Evolutionary conservation across 2,329 filamentous ascomycete genomes (phyloP).

Genomic region (Sporothrix mexicana): DNA sequence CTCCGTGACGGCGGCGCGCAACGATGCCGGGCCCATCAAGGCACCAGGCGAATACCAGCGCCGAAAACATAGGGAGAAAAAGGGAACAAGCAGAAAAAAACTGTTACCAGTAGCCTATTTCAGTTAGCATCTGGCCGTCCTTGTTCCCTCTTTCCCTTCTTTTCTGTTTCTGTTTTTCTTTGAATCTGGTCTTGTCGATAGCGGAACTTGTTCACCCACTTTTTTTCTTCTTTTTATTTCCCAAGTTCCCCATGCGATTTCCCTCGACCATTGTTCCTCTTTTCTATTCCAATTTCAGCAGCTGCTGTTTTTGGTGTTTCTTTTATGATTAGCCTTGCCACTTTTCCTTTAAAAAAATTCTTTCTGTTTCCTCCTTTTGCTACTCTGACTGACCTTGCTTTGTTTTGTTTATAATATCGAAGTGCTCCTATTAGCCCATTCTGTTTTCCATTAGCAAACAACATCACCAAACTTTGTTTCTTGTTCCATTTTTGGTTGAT

Average conservation of each 20-base stretch:
- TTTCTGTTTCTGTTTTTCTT: neutral
- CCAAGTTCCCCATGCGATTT: neutral
- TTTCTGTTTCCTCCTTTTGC: neutral
- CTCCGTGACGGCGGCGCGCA: conserved; percentile 33
- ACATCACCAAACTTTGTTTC: neutral
- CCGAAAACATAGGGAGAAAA: neutral
- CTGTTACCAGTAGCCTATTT: conserved; percentile 25
- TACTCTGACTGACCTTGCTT: conserved; percentile 6
- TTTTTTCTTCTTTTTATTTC: conserved; percentile 13
- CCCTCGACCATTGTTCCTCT: conserved; percentile 19
- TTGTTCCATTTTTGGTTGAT: neutral
- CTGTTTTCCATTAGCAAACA: conserved; percentile 17
- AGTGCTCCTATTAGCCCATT: conserved; percentile 3
- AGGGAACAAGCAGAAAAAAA: conserved; percentile 8
- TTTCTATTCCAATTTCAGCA: conserved; percentile 24
- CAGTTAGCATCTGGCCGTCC: conserved; percentile 8
- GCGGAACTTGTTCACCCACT: conserved; percentile 24
- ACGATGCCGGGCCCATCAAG: conserved; percentile 28
- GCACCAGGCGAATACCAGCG: conserved; percentile 18
- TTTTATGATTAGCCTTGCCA: neutral
- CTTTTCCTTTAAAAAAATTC: neutral
- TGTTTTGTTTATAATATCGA: conserved; percentile 20
- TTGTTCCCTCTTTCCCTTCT: neutral
- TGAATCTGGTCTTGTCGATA: conserved; percentile 13
- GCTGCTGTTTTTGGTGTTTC: conserved; percentile 17